Evolutionary conservation across 768 basidiomycete species (phyloP), one percentile per base, ranked within the genome.

Genomic region (Russula dissimulans): DNA sequence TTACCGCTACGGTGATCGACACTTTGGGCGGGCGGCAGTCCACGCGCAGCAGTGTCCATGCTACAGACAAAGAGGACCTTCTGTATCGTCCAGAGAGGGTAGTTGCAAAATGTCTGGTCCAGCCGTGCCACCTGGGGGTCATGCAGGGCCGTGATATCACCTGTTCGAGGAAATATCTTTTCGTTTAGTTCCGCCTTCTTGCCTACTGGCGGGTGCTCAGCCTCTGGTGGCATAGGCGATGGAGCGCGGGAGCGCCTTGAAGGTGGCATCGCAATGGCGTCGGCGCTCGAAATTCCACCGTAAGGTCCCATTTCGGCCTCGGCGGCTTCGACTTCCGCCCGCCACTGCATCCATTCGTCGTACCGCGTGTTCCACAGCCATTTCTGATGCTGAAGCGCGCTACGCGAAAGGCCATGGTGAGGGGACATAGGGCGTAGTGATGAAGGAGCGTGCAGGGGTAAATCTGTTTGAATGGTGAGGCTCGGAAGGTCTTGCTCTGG

Each of bases 21-120:
- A 12, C 31, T 42, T 32, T 5, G 45, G n/a, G 17, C 3, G 36
- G 18, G 31, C 10, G 34, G 38, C 12, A 9, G 43, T 31, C 53
- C 42, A 11, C 61, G 52, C 29, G 51, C 43, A 3, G 47, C 46
- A 34, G 43, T 48, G 29, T 59, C 79, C 67, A 88, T 69, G 62
- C 84, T 81, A 62, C 78, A 78, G 70, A 83, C 76, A 75, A 81
- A 87, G n/a, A 87, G 65, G 43, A 77, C 78, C 74, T 87, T 87
- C 46, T 76, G 71, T 67, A 87, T 81, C 18, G 86, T 87, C 81
- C 85, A 86, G 49, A 82, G 68, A 4, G 82, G 80, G 66, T 83
- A 74, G 38, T 70, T 73, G 60, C 77, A 77, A 65, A 87, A 85
- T 63, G 73, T 81, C 11, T 80, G 80, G 68, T 88, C 86, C 52